Evolutionary conservation across 2,329 filamentous ascomycete species (phyloP).

Genomic region (Trichoderma sp.): DNA sequence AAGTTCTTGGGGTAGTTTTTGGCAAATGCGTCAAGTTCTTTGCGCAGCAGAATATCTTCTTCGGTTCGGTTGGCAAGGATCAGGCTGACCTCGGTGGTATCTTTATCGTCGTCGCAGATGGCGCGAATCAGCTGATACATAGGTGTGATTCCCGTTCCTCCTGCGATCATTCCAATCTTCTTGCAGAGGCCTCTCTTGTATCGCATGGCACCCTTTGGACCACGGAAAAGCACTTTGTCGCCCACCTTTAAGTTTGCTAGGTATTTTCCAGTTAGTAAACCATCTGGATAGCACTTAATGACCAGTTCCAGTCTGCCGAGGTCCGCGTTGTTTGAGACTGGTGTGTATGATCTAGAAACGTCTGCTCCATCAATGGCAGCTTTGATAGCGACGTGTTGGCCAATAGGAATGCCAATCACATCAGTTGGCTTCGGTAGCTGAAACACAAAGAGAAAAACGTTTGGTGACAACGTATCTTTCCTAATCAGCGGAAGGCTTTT

Average conservation of each 20-base stretch:
- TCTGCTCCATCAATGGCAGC: conserved; percentile 47
- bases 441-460: conserved; percentile 51
- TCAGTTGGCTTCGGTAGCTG: conserved; percentile 45
- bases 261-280: conserved; percentile 50
- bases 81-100: conserved; percentile 57
- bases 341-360: conserved; percentile 57
- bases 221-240: conserved; percentile 54
- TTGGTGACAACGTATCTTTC: conserved; percentile 44
- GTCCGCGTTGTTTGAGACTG: conserved; percentile 52
- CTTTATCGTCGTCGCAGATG: conserved; percentile 61
- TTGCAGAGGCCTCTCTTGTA: conserved; percentile 46
- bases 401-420: conserved; percentile 56
- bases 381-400: conserved; percentile 57
- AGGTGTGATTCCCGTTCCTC: conserved; percentile 38
- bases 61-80: conserved; percentile 62
- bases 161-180: conserved; percentile 33
- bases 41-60: conserved; percentile 59
- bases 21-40: conserved; percentile 50
- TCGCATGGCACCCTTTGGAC: conserved; percentile 58
- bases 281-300: conserved; percentile 53
- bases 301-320: conserved; percentile 51
- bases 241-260: conserved; percentile 49
- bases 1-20: conserved; percentile 52
- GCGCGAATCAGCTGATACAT: conserved; percentile 60
- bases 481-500: conserved; percentile 43